These are phyloP conservation scores for Cicer cuneatum DNA, from an alignment of 306 rosid species.

Conservation along the genomic window DNA sequence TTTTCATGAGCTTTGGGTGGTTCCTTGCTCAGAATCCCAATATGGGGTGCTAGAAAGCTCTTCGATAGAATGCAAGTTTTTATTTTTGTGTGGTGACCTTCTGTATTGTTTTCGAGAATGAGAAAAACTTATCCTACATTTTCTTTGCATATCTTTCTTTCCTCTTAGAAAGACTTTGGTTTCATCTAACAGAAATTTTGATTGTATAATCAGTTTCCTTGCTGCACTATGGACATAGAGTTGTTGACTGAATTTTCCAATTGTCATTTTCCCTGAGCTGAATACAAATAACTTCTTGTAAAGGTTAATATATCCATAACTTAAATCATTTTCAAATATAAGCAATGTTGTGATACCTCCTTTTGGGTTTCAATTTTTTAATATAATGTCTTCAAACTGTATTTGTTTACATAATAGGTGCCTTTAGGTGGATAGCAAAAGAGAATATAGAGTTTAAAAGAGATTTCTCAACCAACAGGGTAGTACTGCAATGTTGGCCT, in stretches of 20 bases:
- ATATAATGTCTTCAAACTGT: conserved; percentile 25
- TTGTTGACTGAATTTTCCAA: background rate
- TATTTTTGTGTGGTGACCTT: conserved; percentile 7
- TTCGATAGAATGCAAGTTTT: background rate
- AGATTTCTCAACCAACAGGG: conserved; percentile 42
- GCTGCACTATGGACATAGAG: background rate
- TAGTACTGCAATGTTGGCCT: conserved; percentile 48
- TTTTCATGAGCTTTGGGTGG: background rate
- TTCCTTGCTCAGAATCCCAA: background rate
- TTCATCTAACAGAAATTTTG: conserved; percentile 3
- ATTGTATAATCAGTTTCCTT: conserved; percentile 1
- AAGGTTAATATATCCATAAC: conserved; percentile 1
- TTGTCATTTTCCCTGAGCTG: background rate
- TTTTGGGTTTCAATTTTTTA: conserved; percentile 24
- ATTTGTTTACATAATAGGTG: conserved; percentile 36
- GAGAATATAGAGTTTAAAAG: conserved; percentile 13
- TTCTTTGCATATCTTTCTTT: background rate
- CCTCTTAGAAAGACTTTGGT: background rate
- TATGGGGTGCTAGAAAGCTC: background rate
- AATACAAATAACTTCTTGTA: conserved; percentile 20
- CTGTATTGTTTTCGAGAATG: conserved; percentile 14
- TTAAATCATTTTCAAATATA: background rate
- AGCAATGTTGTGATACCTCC: conserved; percentile 20
- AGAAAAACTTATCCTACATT: background rate
- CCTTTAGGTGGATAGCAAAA: conserved; percentile 30